These are phyloP conservation scores for Aspergillus diversus DNA, from an alignment of 495 filamentous ascomycete species.

Conservation along the genomic window DNA sequence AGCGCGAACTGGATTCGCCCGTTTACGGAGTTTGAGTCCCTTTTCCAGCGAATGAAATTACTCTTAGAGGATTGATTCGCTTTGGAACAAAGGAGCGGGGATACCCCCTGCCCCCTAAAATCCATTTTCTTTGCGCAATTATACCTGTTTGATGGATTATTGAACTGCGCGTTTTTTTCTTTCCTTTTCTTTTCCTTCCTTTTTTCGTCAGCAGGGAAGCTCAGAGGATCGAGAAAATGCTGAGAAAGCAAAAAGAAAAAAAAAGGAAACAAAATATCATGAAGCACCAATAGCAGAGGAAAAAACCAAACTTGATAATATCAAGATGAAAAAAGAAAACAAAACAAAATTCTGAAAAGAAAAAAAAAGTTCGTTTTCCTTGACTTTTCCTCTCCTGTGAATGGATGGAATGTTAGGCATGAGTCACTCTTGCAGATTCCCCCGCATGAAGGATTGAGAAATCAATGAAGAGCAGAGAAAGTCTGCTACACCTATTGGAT, in stretches of 20 bases:
- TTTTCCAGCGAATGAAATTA: constrained; percentile 12
- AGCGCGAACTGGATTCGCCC: constrained; percentile 19
- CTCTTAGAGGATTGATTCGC: constrained; percentile 12
- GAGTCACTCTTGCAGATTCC: constrained; percentile 7
- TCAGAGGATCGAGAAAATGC: background rate
- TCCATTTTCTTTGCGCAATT: background rate
- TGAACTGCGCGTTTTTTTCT: constrained; percentile 3
- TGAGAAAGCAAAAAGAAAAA: constrained; percentile 4
- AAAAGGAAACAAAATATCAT: background rate
- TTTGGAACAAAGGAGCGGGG: constrained; percentile 1
- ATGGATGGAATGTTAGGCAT: constrained; percentile 6
- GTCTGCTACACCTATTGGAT: constrained; percentile 11
- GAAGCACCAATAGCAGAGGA: constrained; percentile 1
- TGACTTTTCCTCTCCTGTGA: background rate
- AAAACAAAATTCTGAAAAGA: constrained; percentile 4
- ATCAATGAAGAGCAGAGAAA: background rate
- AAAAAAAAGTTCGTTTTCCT: background rate
- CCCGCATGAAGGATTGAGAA: constrained; percentile 15
- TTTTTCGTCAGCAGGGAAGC: background rate
- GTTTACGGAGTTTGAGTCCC: constrained; percentile 3
- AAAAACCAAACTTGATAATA: background rate
- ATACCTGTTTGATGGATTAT: background rate
- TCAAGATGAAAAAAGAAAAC: constrained; percentile 2
- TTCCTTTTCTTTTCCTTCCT: background rate
- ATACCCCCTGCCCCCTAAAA: background rate